Base-by-base conservation (phyloP, 2,329 filamentous ascomycete genomes). In the Cercospora citrullina region DNA sequence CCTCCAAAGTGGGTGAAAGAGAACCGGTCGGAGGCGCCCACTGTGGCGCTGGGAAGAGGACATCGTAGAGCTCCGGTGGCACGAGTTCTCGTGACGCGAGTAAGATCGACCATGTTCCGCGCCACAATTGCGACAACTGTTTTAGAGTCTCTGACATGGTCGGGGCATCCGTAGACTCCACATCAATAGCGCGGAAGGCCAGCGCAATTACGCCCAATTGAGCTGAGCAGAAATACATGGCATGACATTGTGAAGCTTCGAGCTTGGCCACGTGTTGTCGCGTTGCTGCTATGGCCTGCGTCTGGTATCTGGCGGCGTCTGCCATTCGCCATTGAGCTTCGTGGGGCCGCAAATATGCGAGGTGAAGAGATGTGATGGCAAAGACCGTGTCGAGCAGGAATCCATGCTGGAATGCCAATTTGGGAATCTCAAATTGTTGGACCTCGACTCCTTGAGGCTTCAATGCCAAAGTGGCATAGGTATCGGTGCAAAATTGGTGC, bases 381-480 rank as follows among this genome's bases (percentile, higher is more conserved):
- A 73, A 73, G 18, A 74, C 33, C n/a, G 65, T 69, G 48, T 74
- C 71, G 10, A 73, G 64, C 28, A 74, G 63, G 45, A 66, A 73
- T 1, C 66, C 66, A 36, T 74, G 64, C 53, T 64, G 60, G 21
- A 73, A 66, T 12, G 70, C 72, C 9, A 72, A 63, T 10, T 65
- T 64, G 21, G 72, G 72, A 1, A 73, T 31, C 16, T 73, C 70
- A 30, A 73, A 31, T 10, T 62, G 62, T 23, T 70, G 67, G 18
- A 31, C 42, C 2, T 59, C 30, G 8, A 59, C 61, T 39, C 64
- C 64, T 60, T 60, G 64, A 8, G 62, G 62, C 4, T 51, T 57
- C 14, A 66, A 61, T 6, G 64, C 63, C 16, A 73, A 28, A 10
- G 68, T 71, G 28, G 64, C 53, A 36, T 64, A 71, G 14, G 72